These are phyloP conservation scores for Glonium stellatum DNA, from an alignment of 495 filamentous ascomycete species.

Conservation along the genomic window DNA sequence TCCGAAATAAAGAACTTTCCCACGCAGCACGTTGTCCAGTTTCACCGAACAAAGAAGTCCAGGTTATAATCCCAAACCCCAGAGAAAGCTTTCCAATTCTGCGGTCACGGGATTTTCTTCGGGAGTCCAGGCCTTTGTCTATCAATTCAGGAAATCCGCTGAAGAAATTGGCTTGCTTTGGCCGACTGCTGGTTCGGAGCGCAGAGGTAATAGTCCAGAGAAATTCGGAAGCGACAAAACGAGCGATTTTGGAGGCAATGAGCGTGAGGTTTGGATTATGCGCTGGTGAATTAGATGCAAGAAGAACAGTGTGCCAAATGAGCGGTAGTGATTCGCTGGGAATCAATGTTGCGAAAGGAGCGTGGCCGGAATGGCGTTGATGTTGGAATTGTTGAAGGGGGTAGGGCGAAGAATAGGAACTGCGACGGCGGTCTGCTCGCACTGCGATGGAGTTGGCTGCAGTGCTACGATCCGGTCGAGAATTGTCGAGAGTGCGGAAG, in stretches of 20 bases:
- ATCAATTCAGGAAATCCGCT: slow-evolving; percentile 3
- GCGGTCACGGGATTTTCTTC: background rate
- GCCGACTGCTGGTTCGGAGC: background rate
- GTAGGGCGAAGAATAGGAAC: slow-evolving; percentile 5
- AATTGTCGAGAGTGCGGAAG: slow-evolving; percentile 16
- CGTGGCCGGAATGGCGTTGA: slow-evolving; percentile 7
- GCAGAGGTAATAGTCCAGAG: background rate
- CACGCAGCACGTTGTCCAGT: background rate
- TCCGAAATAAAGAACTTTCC: background rate
- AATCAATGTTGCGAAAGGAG: slow-evolving; percentile 19
- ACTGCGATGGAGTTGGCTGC: slow-evolving; percentile 10
- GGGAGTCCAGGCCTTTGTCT: slow-evolving; percentile 14
- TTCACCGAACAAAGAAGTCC: slow-evolving; percentile 1
- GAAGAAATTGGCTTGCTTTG: background rate
- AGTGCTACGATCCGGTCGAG: slow-evolving; percentile 21
- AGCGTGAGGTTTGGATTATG: slow-evolving; percentile 5
- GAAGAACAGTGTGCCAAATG: slow-evolving; percentile 11
- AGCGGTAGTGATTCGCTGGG: slow-evolving; percentile 16
- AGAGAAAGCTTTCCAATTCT: slow-evolving; percentile 13
- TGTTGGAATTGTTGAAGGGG: background rate
- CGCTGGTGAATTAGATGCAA: slow-evolving; percentile 6
- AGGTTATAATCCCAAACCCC: slow-evolving; percentile 1
- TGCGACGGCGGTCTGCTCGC: slow-evolving; percentile 23
- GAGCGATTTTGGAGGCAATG: slow-evolving; percentile 12
- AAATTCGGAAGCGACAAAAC: slow-evolving; percentile 6